Conservation (phyloP, 2,329 filamentous ascomycete genomes). For the Tolypocladium paradoxum region DNA sequence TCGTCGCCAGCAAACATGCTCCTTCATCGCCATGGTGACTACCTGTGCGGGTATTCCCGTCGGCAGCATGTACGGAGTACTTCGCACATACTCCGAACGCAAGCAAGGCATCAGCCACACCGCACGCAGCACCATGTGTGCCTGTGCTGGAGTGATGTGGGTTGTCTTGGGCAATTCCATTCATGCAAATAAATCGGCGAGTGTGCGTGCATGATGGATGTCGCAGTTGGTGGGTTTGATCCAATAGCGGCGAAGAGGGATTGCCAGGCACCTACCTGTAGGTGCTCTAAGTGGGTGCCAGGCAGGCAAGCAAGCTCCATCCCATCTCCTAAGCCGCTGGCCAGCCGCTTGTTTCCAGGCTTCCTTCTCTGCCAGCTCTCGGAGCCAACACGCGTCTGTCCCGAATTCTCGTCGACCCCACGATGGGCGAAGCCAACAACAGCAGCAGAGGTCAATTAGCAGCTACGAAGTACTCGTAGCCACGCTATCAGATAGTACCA, state of each 20-base stretch:
- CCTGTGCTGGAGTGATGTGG: background rate
- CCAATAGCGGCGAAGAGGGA: too few species aligned
- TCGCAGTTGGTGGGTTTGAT: background rate
- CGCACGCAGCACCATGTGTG: background rate
- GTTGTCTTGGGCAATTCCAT: too few species aligned
- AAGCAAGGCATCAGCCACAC: background rate
- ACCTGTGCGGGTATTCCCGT: background rate
- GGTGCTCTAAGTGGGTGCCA: too few species aligned
- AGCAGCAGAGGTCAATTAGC: background rate
- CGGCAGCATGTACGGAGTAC: background rate
- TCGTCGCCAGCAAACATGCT: background rate
- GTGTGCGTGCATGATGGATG: background rate
- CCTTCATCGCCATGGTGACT: background rate
- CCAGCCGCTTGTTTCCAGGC: background rate
- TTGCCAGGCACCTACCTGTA: background rate
- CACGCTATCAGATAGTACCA: background rate
- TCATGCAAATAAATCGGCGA: too few species aligned
- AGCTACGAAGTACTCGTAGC: too few species aligned
- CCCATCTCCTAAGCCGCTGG: background rate
- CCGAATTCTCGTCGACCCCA: background rate
- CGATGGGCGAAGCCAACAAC: background rate
- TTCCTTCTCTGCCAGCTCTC: background rate
- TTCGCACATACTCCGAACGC: background rate
- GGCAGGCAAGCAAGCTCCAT: background rate
- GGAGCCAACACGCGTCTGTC: background rate